These are phyloP conservation scores for Harringtonia aguacate DNA, from an alignment of 2,329 filamentous ascomycete species.

Conservation along the genomic window DNA sequence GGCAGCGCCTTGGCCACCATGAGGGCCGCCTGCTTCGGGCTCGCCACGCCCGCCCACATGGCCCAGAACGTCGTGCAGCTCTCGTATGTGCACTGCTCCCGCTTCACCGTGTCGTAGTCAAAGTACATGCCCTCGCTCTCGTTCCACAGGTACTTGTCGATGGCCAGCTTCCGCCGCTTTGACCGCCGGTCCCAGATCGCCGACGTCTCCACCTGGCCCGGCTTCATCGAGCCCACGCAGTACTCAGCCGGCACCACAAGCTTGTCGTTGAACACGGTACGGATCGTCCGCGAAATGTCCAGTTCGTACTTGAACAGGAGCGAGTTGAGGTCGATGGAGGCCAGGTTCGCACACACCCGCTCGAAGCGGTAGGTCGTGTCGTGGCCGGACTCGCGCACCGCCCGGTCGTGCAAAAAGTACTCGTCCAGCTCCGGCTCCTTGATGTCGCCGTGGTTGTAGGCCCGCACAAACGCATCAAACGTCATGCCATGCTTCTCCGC, in stretches of 20 bases:
- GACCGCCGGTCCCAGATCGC: conserved; percentile 85
- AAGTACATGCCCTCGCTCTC: conserved; percentile 92
- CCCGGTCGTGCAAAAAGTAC: conserved; percentile 93
- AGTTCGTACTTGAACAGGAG: conserved; percentile 94
- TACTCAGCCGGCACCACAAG: conserved; percentile 77
- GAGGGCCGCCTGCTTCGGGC: conserved; percentile 72
- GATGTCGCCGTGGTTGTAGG: conserved; percentile 72
- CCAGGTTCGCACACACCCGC: conserved; percentile 74
- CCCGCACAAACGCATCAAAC: conserved; percentile 75
- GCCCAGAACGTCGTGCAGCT: conserved; percentile 93
- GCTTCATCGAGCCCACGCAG: conserved; percentile 54
- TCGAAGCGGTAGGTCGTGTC: conserved; percentile 94
- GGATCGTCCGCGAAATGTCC: conserved; percentile 82
- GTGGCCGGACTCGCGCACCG: conserved; percentile 91
- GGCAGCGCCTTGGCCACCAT: conserved; percentile 77
- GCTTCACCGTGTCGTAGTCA: conserved; percentile 82
- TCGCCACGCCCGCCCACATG: conserved; percentile 86
- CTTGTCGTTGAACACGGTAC: conserved; percentile 71
- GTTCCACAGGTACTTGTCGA: conserved; percentile 93
- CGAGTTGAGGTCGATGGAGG: conserved; percentile 90
- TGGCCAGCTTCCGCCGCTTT: conserved; percentile 69
- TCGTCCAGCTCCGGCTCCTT: conserved; percentile 82
- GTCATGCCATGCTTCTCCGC: conserved; percentile 72
- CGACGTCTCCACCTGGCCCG: conserved; percentile 68
- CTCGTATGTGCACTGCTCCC: conserved; percentile 76